Evolutionary conservation across 78 protist species (phyloP), one percentile per base, ranked within the genome.

Genomic region (Protostelium mycophagum): DNA sequence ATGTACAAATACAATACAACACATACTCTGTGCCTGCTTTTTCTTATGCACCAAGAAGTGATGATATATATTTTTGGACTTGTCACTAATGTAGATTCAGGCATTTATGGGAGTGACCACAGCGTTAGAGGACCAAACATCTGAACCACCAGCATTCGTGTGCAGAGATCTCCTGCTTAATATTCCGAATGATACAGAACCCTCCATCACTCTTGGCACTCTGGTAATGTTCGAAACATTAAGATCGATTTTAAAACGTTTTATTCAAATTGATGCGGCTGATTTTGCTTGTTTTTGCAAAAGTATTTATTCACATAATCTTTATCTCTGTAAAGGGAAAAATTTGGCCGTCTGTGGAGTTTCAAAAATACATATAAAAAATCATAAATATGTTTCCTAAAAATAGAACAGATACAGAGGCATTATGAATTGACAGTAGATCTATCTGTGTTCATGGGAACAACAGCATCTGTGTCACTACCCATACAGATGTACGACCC

Each of bases 401-500:
- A 51, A 51, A 16, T 25, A 25, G 73, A 51, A 51, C 73, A 51
- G 73, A 51, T 51, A 5, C 73, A 51, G 73, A 51, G 73, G 16
- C 73, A 51, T 51, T 51, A 51, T 16, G 73, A 51, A 16, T 16
- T 51, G 73, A 51, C 73, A 51, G 73, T 51, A 5, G 73, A 51
- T 25, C 16, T 51, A 16, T 51, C 73, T 51, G 73, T 51, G 31
- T 51, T 51, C 73, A 51, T 51, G 73, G 73, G 73, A 51, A 51
- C 31, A 5, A n/a, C n/a, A n/a, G 73, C 73, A 51, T 51, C 73
- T 16, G 73, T 51, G 5, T 51, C 73, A 51, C 16, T 51, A 51
- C 73, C 73, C 73, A 51, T 51, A 51, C 73, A 51, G 73, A 51
- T 51, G 73, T 51, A 51, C 73, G 73, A 51, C 73, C 73, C 73